Base-by-base conservation (phyloP, 1,284 basidiomycete genomes). In the Sporisorium exsertum region DNA sequence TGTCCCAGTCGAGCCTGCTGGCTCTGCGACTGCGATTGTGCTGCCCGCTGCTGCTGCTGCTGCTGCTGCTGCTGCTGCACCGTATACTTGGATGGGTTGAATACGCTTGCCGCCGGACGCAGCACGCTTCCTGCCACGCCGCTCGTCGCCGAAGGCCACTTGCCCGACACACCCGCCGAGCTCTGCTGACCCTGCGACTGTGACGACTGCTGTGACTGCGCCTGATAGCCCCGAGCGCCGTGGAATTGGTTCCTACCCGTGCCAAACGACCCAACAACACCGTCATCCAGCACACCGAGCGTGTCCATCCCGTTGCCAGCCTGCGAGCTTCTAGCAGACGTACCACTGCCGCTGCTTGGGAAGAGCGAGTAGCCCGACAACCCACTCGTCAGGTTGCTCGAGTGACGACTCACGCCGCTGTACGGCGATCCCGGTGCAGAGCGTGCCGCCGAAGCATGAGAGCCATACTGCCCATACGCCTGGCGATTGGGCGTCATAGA, bases 351-450 rank as follows among this genome's bases (percentile, higher is more conserved):
- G 45, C 72, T 53, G 37, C 40, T 64, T 20, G 73, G 57, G 57
- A 76, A 76, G n/a, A 76, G 73, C 32, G 73, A 76, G 37, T 76
- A 76, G 50, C 63, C 58, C 27, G 72, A 55, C 16, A 52, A 49
- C 10, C 64, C 60, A 35, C 64, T 65, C 33, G 15, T 51, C 22
- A 70, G 59, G 42, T 58, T 76, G 59, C 43, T 58, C 20, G 64
- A 20, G 59, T 76, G 73, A 2, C 65, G 61, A 33, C 64, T 64
- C 47, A 72, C 61, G 42, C 73, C 73, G 47, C 62, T 69, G 73
- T 76, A 76, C 16, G 73, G 73, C 54, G 73, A 76, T 20, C 69
- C 73, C 8, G 73, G 73, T 15, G 73, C 73, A 2, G 68, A 72
- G 20, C 65, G 69, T 40, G 66, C 73, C 1, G 68, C 47, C 22